Evolutionary conservation across 441 rosid genomes (phyloP).

Genomic region (Rhodomyrtus psidioides): DNA sequence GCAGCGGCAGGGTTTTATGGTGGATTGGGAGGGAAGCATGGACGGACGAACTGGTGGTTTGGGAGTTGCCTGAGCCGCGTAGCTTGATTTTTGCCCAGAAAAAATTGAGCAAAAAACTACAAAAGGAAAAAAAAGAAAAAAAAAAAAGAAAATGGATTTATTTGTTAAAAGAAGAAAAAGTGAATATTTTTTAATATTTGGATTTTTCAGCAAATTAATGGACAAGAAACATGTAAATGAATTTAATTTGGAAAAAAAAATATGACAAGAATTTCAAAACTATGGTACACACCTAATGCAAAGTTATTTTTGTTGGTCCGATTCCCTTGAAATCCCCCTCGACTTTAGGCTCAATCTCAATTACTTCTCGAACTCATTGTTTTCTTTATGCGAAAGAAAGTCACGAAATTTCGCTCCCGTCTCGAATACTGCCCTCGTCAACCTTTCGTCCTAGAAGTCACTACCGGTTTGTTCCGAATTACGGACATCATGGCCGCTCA

Average conservation of each 20-base stretch:
- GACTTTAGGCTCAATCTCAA: too few species aligned
- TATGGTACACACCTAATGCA: too few species aligned
- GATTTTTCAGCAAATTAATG: neutral
- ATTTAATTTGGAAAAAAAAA: neutral
- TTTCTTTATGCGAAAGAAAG: too few species aligned
- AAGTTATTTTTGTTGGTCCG: too few species aligned
- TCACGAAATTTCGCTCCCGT: too few species aligned
- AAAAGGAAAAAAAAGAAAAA: too few species aligned
- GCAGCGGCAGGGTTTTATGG: neutral
- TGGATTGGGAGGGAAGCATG: neutral
- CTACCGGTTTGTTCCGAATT: too few species aligned
- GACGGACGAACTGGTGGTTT: neutral
- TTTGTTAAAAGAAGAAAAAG: neutral
- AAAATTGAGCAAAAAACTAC: neutral
- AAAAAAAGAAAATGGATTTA: accelerated
- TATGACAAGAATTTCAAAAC: neutral
- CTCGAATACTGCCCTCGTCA: neutral
- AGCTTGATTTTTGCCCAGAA: neutral
- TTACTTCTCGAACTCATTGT: too few species aligned
- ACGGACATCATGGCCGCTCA: neutral
- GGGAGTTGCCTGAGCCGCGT: neutral
- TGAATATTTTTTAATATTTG: neutral
- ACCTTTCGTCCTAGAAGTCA: neutral
- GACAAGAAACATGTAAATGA: neutral
- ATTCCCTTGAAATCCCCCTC: too few species aligned